A percentile compares a stretch with the other conserved stretches of the same genome.
phyloP scores from a whole-genome alignment of 169 alveolate genomes.

The Eimeria praecox region DNA sequence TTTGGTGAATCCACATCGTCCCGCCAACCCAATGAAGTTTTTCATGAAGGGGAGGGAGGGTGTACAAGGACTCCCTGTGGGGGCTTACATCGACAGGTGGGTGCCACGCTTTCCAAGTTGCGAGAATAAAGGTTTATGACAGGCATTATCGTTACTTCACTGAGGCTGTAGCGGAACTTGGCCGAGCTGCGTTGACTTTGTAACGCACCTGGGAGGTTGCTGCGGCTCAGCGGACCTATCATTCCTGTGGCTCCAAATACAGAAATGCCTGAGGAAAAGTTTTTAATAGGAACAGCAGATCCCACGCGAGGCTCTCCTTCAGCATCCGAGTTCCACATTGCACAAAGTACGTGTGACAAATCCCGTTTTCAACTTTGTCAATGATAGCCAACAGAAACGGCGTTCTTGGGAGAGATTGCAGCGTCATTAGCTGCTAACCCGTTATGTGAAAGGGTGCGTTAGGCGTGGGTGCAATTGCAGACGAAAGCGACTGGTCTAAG shows the following conservation, averaged over 20 bases:
- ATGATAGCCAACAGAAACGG: not conserved
- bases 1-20: conserved; percentile 71
- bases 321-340: conserved; percentile 54
- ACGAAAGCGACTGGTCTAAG: conserved; percentile 70
- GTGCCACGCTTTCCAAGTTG: not conserved
- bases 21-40: conserved; percentile 66
- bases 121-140: not conserved
- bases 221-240: conserved; percentile 57
- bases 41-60: conserved; percentile 69
- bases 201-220: conserved; percentile 19
- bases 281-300: conserved; percentile 64
- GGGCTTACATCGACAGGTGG: conserved; percentile 70
- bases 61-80: conserved; percentile 66
- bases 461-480: conserved; percentile 10
- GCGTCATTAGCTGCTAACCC: not conserved
- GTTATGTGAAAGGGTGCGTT: not conserved
- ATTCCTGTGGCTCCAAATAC: conserved; percentile 57
- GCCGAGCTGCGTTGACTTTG: not conserved
- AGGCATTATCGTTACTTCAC: not conserved
- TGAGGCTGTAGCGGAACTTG: not conserved
- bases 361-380: not conserved
- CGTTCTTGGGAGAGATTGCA: not conserved
- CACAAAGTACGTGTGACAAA: not conserved
- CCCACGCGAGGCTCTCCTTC: conserved; percentile 73
- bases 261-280: conserved; percentile 61